phyloP scores from a whole-genome alignment of 2,329 filamentous ascomycete genomes.

The Sclerotinia minor region DNA sequence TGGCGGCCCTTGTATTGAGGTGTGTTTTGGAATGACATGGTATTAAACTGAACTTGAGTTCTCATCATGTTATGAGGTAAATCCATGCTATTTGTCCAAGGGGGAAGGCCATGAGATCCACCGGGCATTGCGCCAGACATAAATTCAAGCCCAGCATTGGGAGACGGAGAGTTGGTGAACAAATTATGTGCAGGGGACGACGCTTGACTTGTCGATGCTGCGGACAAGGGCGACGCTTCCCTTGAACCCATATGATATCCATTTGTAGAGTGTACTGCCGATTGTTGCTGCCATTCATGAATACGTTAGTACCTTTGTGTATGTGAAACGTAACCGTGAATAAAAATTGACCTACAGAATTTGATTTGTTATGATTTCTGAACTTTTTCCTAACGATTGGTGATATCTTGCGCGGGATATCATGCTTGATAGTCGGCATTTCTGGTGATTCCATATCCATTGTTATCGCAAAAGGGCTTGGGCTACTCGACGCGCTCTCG shows the following conservation, averaged over 20 bases:
- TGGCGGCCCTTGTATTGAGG: constrained; percentile 33
- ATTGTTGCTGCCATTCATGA: constrained; percentile 51
- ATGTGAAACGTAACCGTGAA: background rate
- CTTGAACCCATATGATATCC: constrained; percentile 51
- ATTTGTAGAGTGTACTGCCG: constrained; percentile 53
- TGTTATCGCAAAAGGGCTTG: constrained; percentile 44
- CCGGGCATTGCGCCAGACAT: constrained; percentile 41
- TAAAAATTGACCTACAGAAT: constrained; percentile 45
- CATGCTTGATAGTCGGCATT: constrained; percentile 47
- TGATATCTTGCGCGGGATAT: constrained; percentile 38
- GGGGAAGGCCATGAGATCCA: constrained; percentile 31
- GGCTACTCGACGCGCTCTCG: constrained; percentile 59
- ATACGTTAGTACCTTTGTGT: constrained; percentile 23
- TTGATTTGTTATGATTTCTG: constrained; percentile 45
- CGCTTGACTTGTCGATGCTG: constrained; percentile 53
- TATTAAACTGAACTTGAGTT: constrained; percentile 25
- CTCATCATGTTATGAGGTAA: constrained; percentile 30
- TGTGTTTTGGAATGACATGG: constrained; percentile 32
- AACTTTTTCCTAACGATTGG: constrained; percentile 35
- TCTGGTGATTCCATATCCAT: constrained; percentile 46
- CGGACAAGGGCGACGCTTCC: constrained; percentile 57
- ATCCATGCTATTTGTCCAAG: constrained; percentile 44
- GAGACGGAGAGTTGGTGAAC: constrained; percentile 51
- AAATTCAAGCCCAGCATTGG: constrained; percentile 46
- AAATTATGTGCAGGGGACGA: constrained; percentile 49